Evolutionary conservation across 768 basidiomycete genomes (phyloP), one percentile per base, ranked within the genome.

Genomic region (Tricholomella constricta): DNA sequence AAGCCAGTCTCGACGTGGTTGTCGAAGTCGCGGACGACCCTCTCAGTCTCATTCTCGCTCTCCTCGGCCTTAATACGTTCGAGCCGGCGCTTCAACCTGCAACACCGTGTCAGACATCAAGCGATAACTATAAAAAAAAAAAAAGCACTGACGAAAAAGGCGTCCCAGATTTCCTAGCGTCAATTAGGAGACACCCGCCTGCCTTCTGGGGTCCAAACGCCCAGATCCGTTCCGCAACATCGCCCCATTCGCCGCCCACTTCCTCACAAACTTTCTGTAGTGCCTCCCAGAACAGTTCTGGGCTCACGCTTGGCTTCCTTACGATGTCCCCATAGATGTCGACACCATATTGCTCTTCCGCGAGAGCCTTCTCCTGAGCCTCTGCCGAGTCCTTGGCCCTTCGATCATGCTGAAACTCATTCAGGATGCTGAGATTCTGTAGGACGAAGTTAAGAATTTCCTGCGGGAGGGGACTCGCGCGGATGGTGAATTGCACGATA

Each of bases 1-100:
- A 99, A 99, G 2, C 95, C 96, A 4, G 88, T 89, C 67, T 98
- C 94, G 26, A 98, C 78, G 57, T 89, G 79, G 49, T 84, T 84
- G 59, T 94, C 88, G 56, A 98, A 91, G 56, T 93, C 73, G 19
- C 69, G 69, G 44, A 72, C 67, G 12, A 64, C 66, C 50, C 67
- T 73, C 27, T 75, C 72, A 0, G 69, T 62, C 34, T 75, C 77
- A 12, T 47, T 49, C 14, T 60, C 60, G 37, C 54, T 60, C 7
- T 68, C 65, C 6, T 66, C 65, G 4, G 72, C 58, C 50, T 69
- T 69, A 27, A 56, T 63, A 61, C 71, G 71, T 60, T 79, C 76
- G 34, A 85, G 66, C 23, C 80, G 80, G 52, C 70, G 75, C 58
- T 71, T 80, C 56, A 89, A 61, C 43, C 88, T 88, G 55, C 35